Evolutionary conservation across 495 filamentous ascomycete genomes (phyloP).

Genomic region (Aspergillus nidulans): DNA sequence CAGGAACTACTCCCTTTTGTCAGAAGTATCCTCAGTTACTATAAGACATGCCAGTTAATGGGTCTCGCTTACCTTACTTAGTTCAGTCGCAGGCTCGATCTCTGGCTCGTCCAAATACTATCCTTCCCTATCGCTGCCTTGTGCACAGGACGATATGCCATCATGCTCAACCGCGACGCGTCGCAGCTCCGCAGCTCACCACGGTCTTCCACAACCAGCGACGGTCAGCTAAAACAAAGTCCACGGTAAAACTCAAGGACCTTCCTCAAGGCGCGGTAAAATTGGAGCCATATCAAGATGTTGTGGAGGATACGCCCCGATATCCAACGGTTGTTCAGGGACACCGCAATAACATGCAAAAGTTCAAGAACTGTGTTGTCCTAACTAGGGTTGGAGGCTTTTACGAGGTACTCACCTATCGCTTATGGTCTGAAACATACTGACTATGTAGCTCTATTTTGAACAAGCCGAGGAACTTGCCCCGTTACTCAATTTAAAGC

Average conservation of each 20-base stretch:
- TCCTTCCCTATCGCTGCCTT: constrained; percentile 14
- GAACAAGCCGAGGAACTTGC: constrained; percentile 86
- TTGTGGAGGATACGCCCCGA: constrained; percentile 48
- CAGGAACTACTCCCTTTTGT: not conserved
- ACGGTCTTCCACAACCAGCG: constrained; percentile 12
- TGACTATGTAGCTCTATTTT: constrained; percentile 66
- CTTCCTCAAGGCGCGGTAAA: constrained; percentile 59
- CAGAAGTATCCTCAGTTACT: not conserved
- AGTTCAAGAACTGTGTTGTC: constrained; percentile 82
- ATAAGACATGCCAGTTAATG: constrained; percentile 18
- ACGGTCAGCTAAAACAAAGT: constrained; percentile 48
- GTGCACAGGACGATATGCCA: constrained; percentile 31
- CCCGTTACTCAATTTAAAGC: constrained; percentile 81
- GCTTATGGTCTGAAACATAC: not conserved
- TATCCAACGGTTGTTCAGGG: constrained; percentile 89
- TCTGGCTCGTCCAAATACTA: not conserved
- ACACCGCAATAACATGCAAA: constrained; percentile 83
- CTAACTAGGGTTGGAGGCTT: constrained; percentile 90
- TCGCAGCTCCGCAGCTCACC: constrained; percentile 13
- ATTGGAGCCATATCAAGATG: constrained; percentile 41
- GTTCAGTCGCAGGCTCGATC: constrained; percentile 2
- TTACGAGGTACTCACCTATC: constrained; percentile 61
- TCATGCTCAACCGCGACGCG: constrained; percentile 28
- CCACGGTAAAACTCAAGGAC: constrained; percentile 57
- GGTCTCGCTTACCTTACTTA: constrained; percentile 12